Conservation (phyloP, 192 early-diverging fungal species). For the Chytriomyces confervae region DNA sequence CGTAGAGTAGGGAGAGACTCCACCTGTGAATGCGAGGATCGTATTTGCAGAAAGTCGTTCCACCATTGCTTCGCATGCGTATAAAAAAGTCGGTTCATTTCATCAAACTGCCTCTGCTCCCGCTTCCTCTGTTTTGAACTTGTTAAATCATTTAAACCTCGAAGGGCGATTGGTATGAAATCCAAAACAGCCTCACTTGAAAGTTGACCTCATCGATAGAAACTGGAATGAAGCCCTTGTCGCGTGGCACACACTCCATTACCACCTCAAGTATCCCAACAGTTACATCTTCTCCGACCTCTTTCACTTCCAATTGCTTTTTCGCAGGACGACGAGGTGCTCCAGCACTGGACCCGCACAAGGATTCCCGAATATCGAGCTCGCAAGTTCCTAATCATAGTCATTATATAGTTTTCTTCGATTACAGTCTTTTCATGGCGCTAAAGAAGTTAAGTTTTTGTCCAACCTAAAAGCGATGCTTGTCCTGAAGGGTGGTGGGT, state of each 20-base stretch:
- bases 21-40: slow-evolving; percentile 29
- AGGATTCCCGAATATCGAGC: slow-evolving; percentile 30
- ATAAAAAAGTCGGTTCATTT: slow-evolving; percentile 38
- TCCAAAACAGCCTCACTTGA: neutral
- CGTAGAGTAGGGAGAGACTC: neutral
- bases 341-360: slow-evolving; percentile 13
- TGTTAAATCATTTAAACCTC: neutral
- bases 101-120: slow-evolving; percentile 30
- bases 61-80: slow-evolving; percentile 43
- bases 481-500: slow-evolving; percentile 27
- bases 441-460: neutral
- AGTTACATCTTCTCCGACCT: slow-evolving; percentile 37
- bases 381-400: slow-evolving; percentile 14
- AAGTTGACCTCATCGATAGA: slow-evolving; percentile 26
- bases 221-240: slow-evolving; percentile 8
- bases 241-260: slow-evolving; percentile 26
- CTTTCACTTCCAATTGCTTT: slow-evolving; percentile 36
- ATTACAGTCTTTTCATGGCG: neutral
- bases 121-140: slow-evolving; percentile 17
- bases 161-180: neutral
- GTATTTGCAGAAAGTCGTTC: slow-evolving; percentile 42
- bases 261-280: slow-evolving; percentile 37
- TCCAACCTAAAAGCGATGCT: slow-evolving; percentile 17
- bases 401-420: neutral
- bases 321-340: slow-evolving; percentile 2